Evolutionary conservation across 139 green algal species (phyloP).

Genomic region (Tetratostichococcus sp.): DNA sequence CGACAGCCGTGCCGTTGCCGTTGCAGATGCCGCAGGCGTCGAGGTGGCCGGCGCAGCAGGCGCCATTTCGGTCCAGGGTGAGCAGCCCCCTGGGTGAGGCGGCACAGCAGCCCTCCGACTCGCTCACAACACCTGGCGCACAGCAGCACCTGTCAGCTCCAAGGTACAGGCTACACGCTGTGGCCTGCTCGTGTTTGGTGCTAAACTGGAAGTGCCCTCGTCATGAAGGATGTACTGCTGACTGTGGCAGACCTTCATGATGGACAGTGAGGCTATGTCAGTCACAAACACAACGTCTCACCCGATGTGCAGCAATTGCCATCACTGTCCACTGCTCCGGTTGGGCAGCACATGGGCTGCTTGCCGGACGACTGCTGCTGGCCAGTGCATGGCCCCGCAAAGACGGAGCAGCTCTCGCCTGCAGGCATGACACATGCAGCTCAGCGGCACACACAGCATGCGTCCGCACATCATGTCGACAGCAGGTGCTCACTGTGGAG

Average conservation of each 20-base stretch:
- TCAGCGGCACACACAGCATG: no score
- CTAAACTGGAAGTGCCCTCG: no score
- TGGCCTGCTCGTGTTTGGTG: no score
- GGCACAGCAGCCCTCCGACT: slow-evolving; percentile 14
- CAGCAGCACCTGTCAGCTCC: no score
- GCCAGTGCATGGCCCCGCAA: slow-evolving; percentile 1
- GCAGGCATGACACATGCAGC: not conserved
- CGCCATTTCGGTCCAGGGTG: slow-evolving; percentile 27
- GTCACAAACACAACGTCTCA: no score
- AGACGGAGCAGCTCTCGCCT: slow-evolving; percentile 12
- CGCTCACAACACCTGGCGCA: not conserved
- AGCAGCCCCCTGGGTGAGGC: not conserved
- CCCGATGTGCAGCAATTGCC: slow-evolving; percentile 25
- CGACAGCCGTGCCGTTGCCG: slow-evolving; percentile 28
- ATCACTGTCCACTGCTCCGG: slow-evolving; percentile 14
- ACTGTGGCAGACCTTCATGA: no score
- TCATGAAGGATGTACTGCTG: no score
- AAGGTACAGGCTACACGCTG: no score
- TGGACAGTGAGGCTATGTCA: no score
- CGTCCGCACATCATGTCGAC: no score
- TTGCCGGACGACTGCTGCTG: not conserved
- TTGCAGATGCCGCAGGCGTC: slow-evolving; percentile 50
- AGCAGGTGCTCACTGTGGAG: no score
- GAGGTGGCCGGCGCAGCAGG: slow-evolving; percentile 35
- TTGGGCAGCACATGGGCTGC: slow-evolving; percentile 12